A percentile compares a stretch with the other conserved stretches of the same genome.
These are phyloP conservation scores for Vigna radiata DNA, from an alignment of 306 rosid species.

Conservation along the genomic window DNA sequence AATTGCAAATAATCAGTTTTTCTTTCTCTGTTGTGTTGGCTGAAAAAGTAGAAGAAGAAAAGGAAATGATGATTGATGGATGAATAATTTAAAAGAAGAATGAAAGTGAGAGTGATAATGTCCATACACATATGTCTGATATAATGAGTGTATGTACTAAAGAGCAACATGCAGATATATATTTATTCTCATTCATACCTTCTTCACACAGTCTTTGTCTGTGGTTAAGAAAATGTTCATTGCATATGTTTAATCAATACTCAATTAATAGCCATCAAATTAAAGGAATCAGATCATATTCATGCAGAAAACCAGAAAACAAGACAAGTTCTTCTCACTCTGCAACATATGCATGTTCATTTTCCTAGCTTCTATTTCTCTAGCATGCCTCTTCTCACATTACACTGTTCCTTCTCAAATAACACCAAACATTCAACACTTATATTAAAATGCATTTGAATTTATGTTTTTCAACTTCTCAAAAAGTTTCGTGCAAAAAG, in stretches of 20 bases:
- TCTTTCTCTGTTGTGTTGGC: neutral
- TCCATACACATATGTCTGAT: neutral
- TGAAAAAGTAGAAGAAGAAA: neutral
- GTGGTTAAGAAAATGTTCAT: conserved; percentile 15
- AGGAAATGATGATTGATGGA: neutral
- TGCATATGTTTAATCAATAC: neutral
- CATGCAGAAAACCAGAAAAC: neutral
- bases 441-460: neutral
- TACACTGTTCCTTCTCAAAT: neutral
- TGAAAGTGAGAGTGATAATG: neutral
- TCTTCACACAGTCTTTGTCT: conserved; percentile 9
- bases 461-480: no score
- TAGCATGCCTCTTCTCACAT: neutral
- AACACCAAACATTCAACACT: neutral
- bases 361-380: neutral
- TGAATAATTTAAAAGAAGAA: conserved; percentile 1
- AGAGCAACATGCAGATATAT: neutral
- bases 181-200: neutral
- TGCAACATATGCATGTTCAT: neutral
- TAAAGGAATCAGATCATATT: conserved; percentile 4
- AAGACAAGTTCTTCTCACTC: neutral
- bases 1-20: no score
- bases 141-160: neutral
- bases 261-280: neutral
- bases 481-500: no score